Base-by-base conservation (phyloP, 139 green algal species). In the Chlamydomonas sp. region DNA sequence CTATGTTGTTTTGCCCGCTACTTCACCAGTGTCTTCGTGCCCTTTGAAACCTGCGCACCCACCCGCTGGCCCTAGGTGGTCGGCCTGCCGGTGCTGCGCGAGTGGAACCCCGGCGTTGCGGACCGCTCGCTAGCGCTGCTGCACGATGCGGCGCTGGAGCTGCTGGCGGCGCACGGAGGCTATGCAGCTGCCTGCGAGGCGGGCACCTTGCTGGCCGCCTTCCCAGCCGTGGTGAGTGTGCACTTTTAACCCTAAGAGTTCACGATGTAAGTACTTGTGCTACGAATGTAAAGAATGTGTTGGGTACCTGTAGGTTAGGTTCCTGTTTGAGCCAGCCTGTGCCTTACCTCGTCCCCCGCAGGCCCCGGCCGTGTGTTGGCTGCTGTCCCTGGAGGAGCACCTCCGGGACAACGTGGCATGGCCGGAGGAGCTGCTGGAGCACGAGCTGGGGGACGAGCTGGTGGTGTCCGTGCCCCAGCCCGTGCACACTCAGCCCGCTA, bases 391-490 rank as follows among this genome's bases (percentile, higher is more conserved):
- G 61, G 83, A 87, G 73, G 83, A 87, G 83, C 18, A 67, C 14
- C 73, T 87, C 3, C 73, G 83, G 14, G n/a, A 1, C 14, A 4
- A 1, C 0, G 73, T 87, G 72, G 7, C 49, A 5, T 87, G 83
- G 83, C 83, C 83, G 2, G 5, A 8, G 4, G 62, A 74, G 15
- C 73, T 87, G 61, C 61, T 87, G 62, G 18, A 2, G 0, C 83
- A 87, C 71, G 83, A 87, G n/a, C 62, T 87, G n/a, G 83, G 73
- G 0, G 83, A 87, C 31, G 73, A 87, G 62, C 83, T 81, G 60
- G 1, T 68, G 7, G 82, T 86, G 6, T 59, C 62, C 4, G 16
- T 81, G n/a, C 60, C 61, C 18, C 61, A n/a, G 77, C 61, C 77
- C 5, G 31, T 6, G 17, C 18, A 5, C 60, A 60, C 57, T 18